A percentile compares a stretch with the other conserved stretches of the same genome.
These are phyloP conservation scores for Candida peoriensis DNA, from an alignment of 805 yeast genomes.

Conservation along the genomic window DNA sequence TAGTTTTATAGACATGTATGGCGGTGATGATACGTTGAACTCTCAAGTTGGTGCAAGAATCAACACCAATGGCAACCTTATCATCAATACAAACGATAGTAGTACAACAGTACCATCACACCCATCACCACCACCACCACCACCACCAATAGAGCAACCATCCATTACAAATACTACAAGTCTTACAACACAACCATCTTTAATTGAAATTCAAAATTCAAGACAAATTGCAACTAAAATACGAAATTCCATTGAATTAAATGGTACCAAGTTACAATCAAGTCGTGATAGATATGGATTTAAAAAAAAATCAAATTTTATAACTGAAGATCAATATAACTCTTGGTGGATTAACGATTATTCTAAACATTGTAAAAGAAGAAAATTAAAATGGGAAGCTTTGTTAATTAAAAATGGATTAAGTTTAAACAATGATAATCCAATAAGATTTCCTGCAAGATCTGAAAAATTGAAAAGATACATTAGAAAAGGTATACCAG, in stretches of 20 bases:
- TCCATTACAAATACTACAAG: too few relatives aligned
- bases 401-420: constrained; percentile 69
- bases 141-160: too few relatives aligned
- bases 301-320: constrained; percentile 54
- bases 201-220: constrained; percentile 1
- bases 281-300: constrained; percentile 82
- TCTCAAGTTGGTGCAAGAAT: too few relatives aligned
- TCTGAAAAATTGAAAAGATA: constrained; percentile 77
- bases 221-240: constrained; percentile 6
- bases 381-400: constrained; percentile 73
- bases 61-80: too few relatives aligned
- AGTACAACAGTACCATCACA: constrained; percentile 1
- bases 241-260: constrained; percentile 13
- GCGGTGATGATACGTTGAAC: too few relatives aligned
- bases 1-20: constrained; percentile 34
- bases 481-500: constrained; percentile 89
- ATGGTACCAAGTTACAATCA: constrained; percentile 1
- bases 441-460: constrained; percentile 68
- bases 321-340: constrained; percentile 55
- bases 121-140: background rate
- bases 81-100: too few relatives aligned
- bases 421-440: constrained; percentile 39
- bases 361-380: constrained; percentile 51
- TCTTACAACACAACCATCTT: too few relatives aligned
- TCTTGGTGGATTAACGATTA: constrained; percentile 67